Base-by-base conservation (phyloP, 768 basidiomycete genomes). In the Polyporus arcularius region DNA sequence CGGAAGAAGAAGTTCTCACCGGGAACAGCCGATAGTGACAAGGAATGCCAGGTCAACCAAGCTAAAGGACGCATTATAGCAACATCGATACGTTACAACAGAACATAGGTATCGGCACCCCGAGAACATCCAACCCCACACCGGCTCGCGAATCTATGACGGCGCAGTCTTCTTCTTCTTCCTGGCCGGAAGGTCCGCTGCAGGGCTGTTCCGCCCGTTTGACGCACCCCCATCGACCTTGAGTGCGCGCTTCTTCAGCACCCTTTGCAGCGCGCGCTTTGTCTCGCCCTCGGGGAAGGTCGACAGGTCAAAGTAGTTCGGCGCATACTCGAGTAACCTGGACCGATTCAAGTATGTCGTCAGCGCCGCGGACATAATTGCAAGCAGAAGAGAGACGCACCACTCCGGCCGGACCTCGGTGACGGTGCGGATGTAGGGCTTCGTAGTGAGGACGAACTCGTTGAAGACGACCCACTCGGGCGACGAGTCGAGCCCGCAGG, bases 381-480 rank as follows among this genome's bases (percentile, higher is more conserved):
- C 18, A 9, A 10, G 28, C 18, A 26, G 21, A 9, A 28, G 14
- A 48, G 46, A 4, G 21, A 48, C 26, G 21, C 30, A 92, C 94
- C 97, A 98, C 68, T 96, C 94, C 2, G 89, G 82, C 69, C 83
- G 80, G 57, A 96, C 83, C 55, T 94, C 93, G 0, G 95, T 88
- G 18, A 96, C 93, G 0, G 92, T 96, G 31, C 97, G 87, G 70
- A 99, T 95, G 70, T 90, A 98, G 61, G 84, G 87, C 50, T 87
- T 76, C 6, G 92, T 92, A 7, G 96, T 98, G 65, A 98, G 75
- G 10, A 98, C 94, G 67, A 98, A 99, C 75, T 96, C 95, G 69
- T 96, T 94, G 79, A 90, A 95, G 9, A 92, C 72, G 3, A 96
- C 92, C 94, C 93, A 96, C 67, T 95, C 93, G 2, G 95, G 95